These are phyloP conservation scores for Erysimum cheiri DNA, from an alignment of 441 rosid genomes.

Conservation along the genomic window DNA sequence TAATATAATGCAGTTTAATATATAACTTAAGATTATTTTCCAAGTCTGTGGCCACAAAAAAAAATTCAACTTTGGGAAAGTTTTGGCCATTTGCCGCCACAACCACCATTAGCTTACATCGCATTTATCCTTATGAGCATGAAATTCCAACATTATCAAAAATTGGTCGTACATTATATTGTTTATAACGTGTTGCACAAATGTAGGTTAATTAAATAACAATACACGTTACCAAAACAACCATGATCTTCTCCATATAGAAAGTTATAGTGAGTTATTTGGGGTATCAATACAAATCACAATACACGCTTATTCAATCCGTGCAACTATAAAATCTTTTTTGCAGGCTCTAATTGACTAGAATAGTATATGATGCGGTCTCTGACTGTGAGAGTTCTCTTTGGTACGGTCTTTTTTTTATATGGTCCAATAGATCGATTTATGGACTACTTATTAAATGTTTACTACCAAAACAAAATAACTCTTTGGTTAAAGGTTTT, in stretches of 20 bases:
- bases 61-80: not conserved
- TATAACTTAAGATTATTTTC: not conserved
- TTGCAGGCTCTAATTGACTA: not conserved
- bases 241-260: slow-evolving; percentile 3
- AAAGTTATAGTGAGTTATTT: not conserved
- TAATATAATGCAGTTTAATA: too few relatives aligned
- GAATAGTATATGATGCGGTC: not conserved
- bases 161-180: not conserved
- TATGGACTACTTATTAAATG: not conserved
- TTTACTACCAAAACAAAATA: too few relatives aligned
- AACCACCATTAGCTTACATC: slow-evolving; percentile 3
- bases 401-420: not conserved
- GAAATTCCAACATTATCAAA: too few relatives aligned
- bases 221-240: not conserved
- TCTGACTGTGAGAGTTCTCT: not conserved
- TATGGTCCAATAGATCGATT: not conserved
- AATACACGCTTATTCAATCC: slow-evolving; percentile 1
- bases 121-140: too few relatives aligned
- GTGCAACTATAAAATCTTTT: not conserved
- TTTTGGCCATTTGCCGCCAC: slow-evolving; percentile 5
- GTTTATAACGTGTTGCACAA: not conserved
- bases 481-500: too few relatives aligned
- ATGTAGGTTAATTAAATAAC: not conserved
- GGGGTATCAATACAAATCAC: slow-evolving; percentile 2
- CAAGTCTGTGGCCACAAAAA: slow-evolving; percentile 19